phyloP scores from a whole-genome alignment of 768 basidiomycete species.

The Naganishia friedmannii region DNA sequence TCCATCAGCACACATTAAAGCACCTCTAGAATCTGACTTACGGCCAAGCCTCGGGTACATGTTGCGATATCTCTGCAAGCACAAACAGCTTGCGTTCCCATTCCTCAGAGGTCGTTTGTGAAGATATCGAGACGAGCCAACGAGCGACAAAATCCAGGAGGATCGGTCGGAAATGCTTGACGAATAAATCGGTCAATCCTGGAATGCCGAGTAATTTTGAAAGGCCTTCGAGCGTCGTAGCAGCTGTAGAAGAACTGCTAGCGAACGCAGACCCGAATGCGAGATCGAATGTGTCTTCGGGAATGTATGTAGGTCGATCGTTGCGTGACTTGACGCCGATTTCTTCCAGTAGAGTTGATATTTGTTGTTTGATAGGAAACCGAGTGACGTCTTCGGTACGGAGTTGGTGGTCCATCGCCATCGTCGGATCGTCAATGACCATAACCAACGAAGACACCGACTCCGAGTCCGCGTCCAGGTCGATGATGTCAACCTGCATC shows the following conservation, averaged over 20 bases:
- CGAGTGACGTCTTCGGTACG: neutral
- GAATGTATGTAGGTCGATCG: slow-evolving; percentile 9
- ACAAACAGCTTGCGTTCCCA: slow-evolving; percentile 48
- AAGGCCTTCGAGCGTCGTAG: slow-evolving; percentile 47
- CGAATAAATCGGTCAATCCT: slow-evolving; percentile 64
- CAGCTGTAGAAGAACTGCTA: neutral
- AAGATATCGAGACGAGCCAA: slow-evolving; percentile 63
- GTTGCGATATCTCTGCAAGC: slow-evolving; percentile 56
- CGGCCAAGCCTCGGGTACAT: slow-evolving; percentile 45
- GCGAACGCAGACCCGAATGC: slow-evolving; percentile 2
- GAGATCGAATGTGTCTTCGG: slow-evolving; percentile 1
- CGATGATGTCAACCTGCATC: slow-evolving; percentile 25
- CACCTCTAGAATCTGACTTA: slow-evolving; percentile 37
- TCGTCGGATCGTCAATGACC: slow-evolving; percentile 14
- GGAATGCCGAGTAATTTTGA: slow-evolving; percentile 64
- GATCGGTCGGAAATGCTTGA: slow-evolving; percentile 70
- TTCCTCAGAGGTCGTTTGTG: slow-evolving; percentile 50
- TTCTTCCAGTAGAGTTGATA: slow-evolving; percentile 8
- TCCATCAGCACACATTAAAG: neutral
- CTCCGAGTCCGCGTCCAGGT: slow-evolving; percentile 18
- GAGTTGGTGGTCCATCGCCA: neutral
- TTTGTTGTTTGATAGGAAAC: slow-evolving; percentile 14
- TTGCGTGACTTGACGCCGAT: slow-evolving; percentile 10
- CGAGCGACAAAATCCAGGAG: slow-evolving; percentile 73
- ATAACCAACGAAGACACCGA: slow-evolving; percentile 15